Evolutionary conservation across 306 rosid genomes (phyloP), one percentile per base, ranked within the genome.

Genomic region (Hippophae tibetana): DNA sequence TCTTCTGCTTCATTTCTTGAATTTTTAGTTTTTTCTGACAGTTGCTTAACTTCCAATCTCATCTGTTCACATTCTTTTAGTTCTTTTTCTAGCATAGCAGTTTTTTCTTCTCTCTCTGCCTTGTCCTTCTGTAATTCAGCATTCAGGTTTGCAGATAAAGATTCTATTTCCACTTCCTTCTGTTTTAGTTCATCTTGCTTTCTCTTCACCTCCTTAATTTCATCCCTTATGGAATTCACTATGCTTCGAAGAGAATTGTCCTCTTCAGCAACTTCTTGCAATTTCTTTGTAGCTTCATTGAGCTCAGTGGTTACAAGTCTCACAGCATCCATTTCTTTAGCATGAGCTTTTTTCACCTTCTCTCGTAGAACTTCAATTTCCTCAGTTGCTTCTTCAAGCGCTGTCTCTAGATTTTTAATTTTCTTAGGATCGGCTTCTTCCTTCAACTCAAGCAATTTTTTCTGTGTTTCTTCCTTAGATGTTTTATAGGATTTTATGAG

Each of bases 321-420:
- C 51, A 81, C 72, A 0, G 83, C 58, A 11, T 81, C 79, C 90
- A 86, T 86, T 73, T 82, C 86, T 49, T 74, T 65, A 56, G 81
- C 85, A 66, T 87, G 97, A 6, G 76, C 62, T 73, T 70, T 76
- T 67, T 58, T 81, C 81, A 87, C 81, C 64, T 84, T 68, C 74
- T 72, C 84, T 65, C 81, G 94, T 5, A 79, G 56, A 48, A 41
- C 64, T 52, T 84, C 95, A 52, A 90, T 78, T 66, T 79, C 94
- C 2, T 67, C 76, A 14, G 46, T 79, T 47, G 85, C 76, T 65
- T 84, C 63, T 9, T 61, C 79, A 49, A 86, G 83, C 48, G 75
- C 75, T 13, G 52, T 70, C 44, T 86, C 80, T 13, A 86, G 71
- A 40, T 56, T 60, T 56, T 38, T 46, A 9, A 67, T 54, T 13